Conservation (phyloP, 2,329 filamentous ascomycete species). For the Botrytis byssoidea region DNA sequence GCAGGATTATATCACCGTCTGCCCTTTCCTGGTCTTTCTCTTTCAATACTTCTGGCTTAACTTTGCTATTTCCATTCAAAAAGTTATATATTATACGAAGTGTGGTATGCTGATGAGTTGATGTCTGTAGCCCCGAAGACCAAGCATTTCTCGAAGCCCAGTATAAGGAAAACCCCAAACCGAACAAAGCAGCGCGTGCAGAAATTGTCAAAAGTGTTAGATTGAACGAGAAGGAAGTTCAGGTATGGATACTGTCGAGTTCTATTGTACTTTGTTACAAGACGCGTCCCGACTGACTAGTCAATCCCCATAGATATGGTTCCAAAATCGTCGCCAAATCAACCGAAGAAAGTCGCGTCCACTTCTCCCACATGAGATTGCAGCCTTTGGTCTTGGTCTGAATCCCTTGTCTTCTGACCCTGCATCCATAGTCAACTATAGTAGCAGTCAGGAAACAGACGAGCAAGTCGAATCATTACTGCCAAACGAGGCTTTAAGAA, state of each 20-base stretch:
- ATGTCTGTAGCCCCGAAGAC: constrained; percentile 70
- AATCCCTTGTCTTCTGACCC: constrained; percentile 37
- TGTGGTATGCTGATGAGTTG: not conserved
- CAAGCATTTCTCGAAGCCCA: constrained; percentile 84
- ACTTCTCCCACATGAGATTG: constrained; percentile 73
- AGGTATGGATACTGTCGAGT: constrained; percentile 59
- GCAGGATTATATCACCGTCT: constrained; percentile 33
- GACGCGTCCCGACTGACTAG: constrained; percentile 24
- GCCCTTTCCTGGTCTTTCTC: not conserved
- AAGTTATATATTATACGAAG: not conserved
- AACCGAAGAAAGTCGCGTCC: constrained; percentile 86
- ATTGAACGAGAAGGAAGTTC: constrained; percentile 92
- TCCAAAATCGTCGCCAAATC: constrained; percentile 92
- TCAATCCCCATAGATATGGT: constrained; percentile 75
- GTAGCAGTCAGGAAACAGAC: constrained; percentile 30
- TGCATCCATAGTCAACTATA: constrained; percentile 25
- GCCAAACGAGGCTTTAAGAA: constrained; percentile 6
- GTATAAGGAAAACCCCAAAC: constrained; percentile 82
- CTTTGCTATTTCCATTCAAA: not conserved
- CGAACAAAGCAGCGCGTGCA: constrained; percentile 83
- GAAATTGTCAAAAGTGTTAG: constrained; percentile 77
- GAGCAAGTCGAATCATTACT: constrained; percentile 21
- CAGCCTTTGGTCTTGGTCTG: constrained; percentile 54
- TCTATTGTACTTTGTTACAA: not conserved
- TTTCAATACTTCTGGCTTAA: not conserved